Base-by-base conservation (phyloP, 441 rosid genomes). In the Corymbia calophylla region DNA sequence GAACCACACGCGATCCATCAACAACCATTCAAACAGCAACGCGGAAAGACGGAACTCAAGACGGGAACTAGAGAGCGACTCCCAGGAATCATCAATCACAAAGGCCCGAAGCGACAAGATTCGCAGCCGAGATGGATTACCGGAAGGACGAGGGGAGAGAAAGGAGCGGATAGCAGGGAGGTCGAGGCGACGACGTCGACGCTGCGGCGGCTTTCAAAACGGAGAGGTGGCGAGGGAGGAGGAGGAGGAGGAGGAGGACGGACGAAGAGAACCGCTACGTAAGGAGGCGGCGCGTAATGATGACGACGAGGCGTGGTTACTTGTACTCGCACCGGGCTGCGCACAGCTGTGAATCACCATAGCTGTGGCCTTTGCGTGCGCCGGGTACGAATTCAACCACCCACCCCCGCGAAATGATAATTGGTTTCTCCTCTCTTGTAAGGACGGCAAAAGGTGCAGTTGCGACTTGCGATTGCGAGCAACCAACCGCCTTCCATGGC, bases 401-500 rank as follows among this genome's bases (percentile, higher is more conserved):
- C n/a, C n/a, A n/a, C n/a, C n/a, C n/a, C n/a, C n/a, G n/a, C n/a
- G n/a, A n/a, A n/a, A n/a, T n/a, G n/a, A n/a, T n/a, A n/a, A n/a
- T 35, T 35, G 39, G 39, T 35, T 4, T 35, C 4, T 3, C 27
- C 62, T 56, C 62, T 9, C 16, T 4, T 23, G 9, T 12, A 58
- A 58, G 29, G 4, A 9, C 39, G 6, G 5, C 39, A n/a, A 53
- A 7, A 7, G 1, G 44, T 39, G 44, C 5, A 39, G 5, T 4
- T 39, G 44, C 5, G 44, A 39, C 44, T 39, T 39, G 44, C 6
- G 44, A 39, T 39, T 39, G 44, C 44, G 32, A 29, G 32, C 73
- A 4, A 5, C 19, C 5, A 2, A 31, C 70, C 10, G 14, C 31
- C 0, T 29, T 5, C 18, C 21, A 2, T n/a, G n/a, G 17, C 73